Evolutionary conservation across 208 protist species (phyloP), one percentile per base, ranked within the genome.

Genomic region (Acanthamoeba culbertsoni): DNA sequence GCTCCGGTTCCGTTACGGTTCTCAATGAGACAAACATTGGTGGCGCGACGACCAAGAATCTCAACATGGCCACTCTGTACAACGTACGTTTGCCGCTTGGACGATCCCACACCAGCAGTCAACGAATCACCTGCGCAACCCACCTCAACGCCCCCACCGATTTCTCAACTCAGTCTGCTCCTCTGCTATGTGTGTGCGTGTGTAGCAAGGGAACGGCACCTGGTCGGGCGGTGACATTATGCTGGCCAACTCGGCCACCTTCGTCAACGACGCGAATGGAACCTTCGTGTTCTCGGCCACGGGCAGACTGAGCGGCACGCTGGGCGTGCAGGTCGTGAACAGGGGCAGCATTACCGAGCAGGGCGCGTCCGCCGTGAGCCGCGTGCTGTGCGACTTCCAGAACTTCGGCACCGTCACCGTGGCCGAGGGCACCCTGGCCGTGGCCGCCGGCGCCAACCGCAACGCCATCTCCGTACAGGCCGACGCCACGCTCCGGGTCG

Each of bases 251-350:
- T 63, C 57, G 37, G 84, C 84, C 5, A 43, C 84, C 6, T 73
- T 91, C 42, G 31, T 71, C 84, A 91, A 91, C 53, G 35, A 62
- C 59, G 57, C 46, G 10, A 48, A 12, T 33, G 82, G 55, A 16
- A 53, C 37, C 20, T 65, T 90, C 31, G 51, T 71, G 26, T 68
- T 90, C 46, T 62, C 42, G 82, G 82, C 82, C 1, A 26, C 16
- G 4, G 57, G 40, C 57, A 43, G 18, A 20, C 10, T 90, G 16
- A 68, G 28, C 28, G 48, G 79, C 5, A 4, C 79, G 46, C 33
- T 65, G n/a, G 79, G 82, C 57, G 33, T 28, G 23, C 82, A 71
- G 55, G n/a, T 90, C 51, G 33, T 68, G 51, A 90, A 90, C 82
- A 45, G 23, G 57, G 82, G 82, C 28, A 26, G 8, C 37, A 51